Conservation (phyloP, 768 basidiomycete species). For the Lepiota brunneoincarnata region DNA sequence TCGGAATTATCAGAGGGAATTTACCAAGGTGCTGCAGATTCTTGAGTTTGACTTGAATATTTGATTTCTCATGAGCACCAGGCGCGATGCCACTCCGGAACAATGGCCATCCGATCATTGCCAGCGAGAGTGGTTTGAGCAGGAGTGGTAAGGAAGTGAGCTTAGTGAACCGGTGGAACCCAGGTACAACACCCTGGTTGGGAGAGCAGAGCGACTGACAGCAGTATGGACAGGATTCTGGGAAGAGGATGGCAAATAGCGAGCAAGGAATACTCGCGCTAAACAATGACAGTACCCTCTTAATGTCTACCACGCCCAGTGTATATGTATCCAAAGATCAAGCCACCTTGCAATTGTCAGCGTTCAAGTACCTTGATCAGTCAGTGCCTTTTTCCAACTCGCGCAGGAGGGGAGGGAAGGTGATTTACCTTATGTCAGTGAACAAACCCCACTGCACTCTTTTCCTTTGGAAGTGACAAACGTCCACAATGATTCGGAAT, state of each 20-base stretch:
- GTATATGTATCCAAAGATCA: too few relatives aligned
- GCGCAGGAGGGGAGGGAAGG: too few relatives aligned
- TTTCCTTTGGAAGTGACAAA: too few relatives aligned
- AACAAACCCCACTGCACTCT: too few relatives aligned
- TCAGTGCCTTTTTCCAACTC: too few relatives aligned
- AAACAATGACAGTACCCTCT: conserved; percentile 58
- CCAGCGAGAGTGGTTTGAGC: conserved; percentile 74
- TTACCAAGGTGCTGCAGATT: conserved; percentile 39
- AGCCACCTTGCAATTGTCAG: too few relatives aligned
- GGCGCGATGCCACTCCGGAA: conserved; percentile 74
- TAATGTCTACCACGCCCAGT: conserved; percentile 69
- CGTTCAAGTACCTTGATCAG: too few relatives aligned
- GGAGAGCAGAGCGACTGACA: conserved; percentile 41
- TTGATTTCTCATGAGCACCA: conserved; percentile 26
- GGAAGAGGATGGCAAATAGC: conserved; percentile 34
- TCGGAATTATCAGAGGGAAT: not conserved
- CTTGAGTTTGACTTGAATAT: conserved; percentile 57
- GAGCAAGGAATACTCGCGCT: conserved; percentile 68
- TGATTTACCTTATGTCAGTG: too few relatives aligned
- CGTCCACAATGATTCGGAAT: too few relatives aligned
- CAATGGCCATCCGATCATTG: conserved; percentile 84
- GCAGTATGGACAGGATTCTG: conserved; percentile 16
- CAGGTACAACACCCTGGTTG: conserved; percentile 39
- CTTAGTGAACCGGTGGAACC: conserved; percentile 54
- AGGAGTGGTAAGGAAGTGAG: conserved; percentile 84